Evolutionary conservation across 768 basidiomycete species (phyloP), one percentile per base, ranked within the genome.

Genomic region (Calocybe cyanea): DNA sequence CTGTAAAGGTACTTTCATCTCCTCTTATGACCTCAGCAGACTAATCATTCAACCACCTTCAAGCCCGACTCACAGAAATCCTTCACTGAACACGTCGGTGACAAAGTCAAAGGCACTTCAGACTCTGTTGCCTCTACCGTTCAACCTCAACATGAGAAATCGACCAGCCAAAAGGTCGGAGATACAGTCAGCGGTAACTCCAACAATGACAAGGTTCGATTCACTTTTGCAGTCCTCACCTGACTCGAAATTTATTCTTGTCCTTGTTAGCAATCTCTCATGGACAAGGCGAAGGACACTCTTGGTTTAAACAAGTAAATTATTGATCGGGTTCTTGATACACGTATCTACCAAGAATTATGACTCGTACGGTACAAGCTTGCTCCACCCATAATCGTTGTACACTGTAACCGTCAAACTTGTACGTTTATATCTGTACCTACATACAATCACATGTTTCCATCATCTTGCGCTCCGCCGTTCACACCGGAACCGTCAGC

Each of bases 51-150:
- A 18, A 46, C 35, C 24, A 25, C 38, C 40, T 24, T 47, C 3
- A 41, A 81, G 79, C 79, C 80, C 54, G 80, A 82, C 52, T 76
- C 73, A 24, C 66, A 81, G 68, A 83, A 83, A 68, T 49, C 67
- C n/a, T 67, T 63, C 45, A 62, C 69, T 21, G 80, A 83, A 68
- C 69, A 78, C 18, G 51, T 67, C 7, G 60, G 70, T 38, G 81
- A 83, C 64, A 60, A 55, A 31, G 6, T 73, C 53, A 78, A 77
- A 56, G 73, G 77, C 49, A 65, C 58, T 43, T 48, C 60, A 32
- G 80, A 81, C 56, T 76, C 71, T 38, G 52, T 59, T 4, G 71
- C 75, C 1, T 77, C 77, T 18, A 67, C 71, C 33, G 2, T 72
- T 13, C 72, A 81, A 58, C 78, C 80, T 54, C 51, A 78, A 71